Base-by-base conservation (phyloP, 352 stramenopile species). In the Elongisporangium anandrum region DNA sequence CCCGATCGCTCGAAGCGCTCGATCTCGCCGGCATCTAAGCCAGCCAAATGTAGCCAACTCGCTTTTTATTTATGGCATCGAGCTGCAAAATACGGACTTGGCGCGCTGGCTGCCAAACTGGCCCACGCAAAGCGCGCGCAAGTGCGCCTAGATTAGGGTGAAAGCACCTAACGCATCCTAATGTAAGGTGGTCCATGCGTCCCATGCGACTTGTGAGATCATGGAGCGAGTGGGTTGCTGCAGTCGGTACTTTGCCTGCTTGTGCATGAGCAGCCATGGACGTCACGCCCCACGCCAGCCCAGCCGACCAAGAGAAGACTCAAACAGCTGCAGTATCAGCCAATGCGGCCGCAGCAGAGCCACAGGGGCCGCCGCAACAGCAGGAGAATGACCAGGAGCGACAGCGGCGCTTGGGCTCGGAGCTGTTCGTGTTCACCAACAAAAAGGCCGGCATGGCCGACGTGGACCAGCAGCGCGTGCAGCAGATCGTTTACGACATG, bases 401-500 rank as follows among this genome's bases (percentile, higher is more conserved):
- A 56, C 68, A 23, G 19, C 45, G 7, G 47, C 57, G 58, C 19
- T 26, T 73, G 20, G 54, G 61, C 1, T 52, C 55, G 4, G 66
- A 81, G 22, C 75, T 97, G 68, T 93, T 92, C 63, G 85, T 93
- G 51, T 94, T 95, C 64, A 90, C 88, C 24, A 82, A 72, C 8
- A 69, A 83, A 39, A 96, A 97, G 59, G 90, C 90, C 17, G 90
- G 90, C 5, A 97, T 97, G 88, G 76, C 83, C 23, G 71, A 80
- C 38, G 81, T 96, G 47, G 78, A 98, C 79, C 93, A 94, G 47
- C 71, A 81, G 24, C 84, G 87, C 59, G 93, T 98, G 50, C 89
- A 98, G 72, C 75, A 92, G 57, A 92, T 98, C 20, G 92, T 98
- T 61, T 84, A 98, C 57, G 81, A 97, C 54, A 94, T 98, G 73